These are phyloP conservation scores for Colletotrichum tofieldiae DNA, from an alignment of 2,329 filamentous ascomycete species.

Conservation along the genomic window DNA sequence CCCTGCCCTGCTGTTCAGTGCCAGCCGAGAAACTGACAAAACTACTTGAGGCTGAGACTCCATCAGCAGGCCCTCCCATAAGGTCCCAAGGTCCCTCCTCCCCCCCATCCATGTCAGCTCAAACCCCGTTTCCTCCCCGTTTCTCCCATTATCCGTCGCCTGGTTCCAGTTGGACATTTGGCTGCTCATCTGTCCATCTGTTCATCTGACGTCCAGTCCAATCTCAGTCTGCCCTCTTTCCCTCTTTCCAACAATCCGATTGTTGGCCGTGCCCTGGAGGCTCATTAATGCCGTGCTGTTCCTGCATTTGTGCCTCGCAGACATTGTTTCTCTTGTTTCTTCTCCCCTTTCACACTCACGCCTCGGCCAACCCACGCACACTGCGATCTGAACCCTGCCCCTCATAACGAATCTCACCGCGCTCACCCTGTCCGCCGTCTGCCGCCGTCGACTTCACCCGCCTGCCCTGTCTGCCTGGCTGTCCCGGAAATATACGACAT, in stretches of 20 bases:
- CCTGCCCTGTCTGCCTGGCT: conserved; percentile 23
- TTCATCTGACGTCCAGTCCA: conserved; percentile 43
- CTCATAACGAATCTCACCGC: conserved; percentile 20
- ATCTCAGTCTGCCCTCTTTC: conserved; percentile 27
- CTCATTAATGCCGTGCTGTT: conserved; percentile 45
- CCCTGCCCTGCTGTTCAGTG: conserved; percentile 26
- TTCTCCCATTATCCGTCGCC: conserved; percentile 26
- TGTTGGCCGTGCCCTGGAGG: conserved; percentile 32
- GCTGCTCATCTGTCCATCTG: conserved; percentile 48
- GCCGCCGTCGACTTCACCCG: not conserved
- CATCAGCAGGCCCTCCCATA: conserved; percentile 57
- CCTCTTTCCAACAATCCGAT: conserved; percentile 43
- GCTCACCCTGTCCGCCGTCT: conserved; percentile 20
- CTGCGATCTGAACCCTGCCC: conserved; percentile 1
- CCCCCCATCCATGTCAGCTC: conserved; percentile 18
- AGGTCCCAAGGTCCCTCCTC: conserved; percentile 43
- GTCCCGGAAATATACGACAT: conserved; percentile 29
- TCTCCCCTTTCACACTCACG: conserved; percentile 29
- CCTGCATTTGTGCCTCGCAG: conserved; percentile 49
- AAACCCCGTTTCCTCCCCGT: conserved; percentile 20
- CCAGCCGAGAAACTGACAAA: conserved; percentile 21
- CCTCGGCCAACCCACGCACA: conserved; percentile 14
- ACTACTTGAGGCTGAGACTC: conserved; percentile 56
- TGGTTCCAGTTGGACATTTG: conserved; percentile 37
- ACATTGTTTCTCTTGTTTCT: conserved; percentile 36